Base-by-base conservation (phyloP, 108 stramenopile genomes). In the Thalassiosira profunda region DNA sequence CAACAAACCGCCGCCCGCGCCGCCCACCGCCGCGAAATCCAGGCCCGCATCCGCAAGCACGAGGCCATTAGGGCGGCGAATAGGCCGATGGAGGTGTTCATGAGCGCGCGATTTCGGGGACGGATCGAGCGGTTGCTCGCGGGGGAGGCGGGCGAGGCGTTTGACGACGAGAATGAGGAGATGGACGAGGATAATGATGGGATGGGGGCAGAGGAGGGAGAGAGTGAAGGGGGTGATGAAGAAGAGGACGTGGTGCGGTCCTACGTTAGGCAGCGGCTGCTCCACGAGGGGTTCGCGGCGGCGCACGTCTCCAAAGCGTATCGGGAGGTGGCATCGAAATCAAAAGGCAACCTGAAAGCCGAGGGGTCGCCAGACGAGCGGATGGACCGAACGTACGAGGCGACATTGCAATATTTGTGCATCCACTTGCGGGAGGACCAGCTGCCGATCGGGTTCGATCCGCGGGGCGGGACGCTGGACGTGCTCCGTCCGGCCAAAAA, bases 361-460 rank as follows among this genome's bases (percentile, higher is more conserved):
- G 42, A 6, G 15, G 72, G 70, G 12, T 33, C 79, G 58, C n/a
- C n/a, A n/a, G 82, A 79, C 11, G 62, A 58, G 37, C 80, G 84
- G 0, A 72, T 72, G 86, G 88, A 90, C 48, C 55, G 60, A 1
- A 38, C 80, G 4, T 92, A 91, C 63, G 93, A 94, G 58, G 81
- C 82, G 51, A 85, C 87, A 52, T 56, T 94, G 54, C 93, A 94
- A 63, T 90, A 91, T 86, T 47, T 94, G 11, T 79, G 86, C 61
- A 67, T 94, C 41, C 87, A 90, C 80, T 58, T 92, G 41, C 66
- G 80, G 10, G 93, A 94, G 71, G 89, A 90, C 47, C 80, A 90
- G 31, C 60, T 94, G 21, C 93, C 93, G 7, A 84, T 87, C 72
- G 93, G 93, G 10, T 90, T 91, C 76, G 93, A 94, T 87, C 93